phyloP scores from a whole-genome alignment of 108 stramenopile species.

The Nitzschia inconspicua region DNA sequence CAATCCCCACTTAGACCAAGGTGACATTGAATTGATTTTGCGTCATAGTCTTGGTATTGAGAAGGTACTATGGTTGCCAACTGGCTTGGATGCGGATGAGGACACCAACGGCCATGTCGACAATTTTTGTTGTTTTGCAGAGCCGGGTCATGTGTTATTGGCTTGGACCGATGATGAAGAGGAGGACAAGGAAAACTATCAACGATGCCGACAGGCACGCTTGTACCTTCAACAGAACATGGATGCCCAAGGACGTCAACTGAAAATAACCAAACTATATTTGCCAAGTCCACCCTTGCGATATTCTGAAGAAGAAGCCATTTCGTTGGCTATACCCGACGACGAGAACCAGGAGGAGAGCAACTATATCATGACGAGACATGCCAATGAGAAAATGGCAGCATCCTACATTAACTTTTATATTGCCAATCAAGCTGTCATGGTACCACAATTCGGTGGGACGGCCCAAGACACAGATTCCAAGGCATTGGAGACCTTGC shows the following conservation, averaged over 20 bases:
- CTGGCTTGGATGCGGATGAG: slow-evolving; percentile 52
- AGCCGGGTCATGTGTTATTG: slow-evolving; percentile 65
- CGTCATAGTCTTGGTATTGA: slow-evolving; percentile 33
- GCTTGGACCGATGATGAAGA: slow-evolving; percentile 55
- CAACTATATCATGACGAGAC: slow-evolving; percentile 5
- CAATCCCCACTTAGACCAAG: slow-evolving; percentile 51
- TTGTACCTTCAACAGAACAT: slow-evolving; percentile 24
- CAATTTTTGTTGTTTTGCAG: slow-evolving; percentile 63
- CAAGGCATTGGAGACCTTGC: slow-evolving; percentile 39
- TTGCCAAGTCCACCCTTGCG: slow-evolving; percentile 28
- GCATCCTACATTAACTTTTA: slow-evolving; percentile 83
- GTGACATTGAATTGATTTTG: slow-evolving; percentile 44
- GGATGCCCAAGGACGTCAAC: slow-evolving; percentile 44
- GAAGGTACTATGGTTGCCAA: slow-evolving; percentile 66
- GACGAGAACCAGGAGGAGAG: too few species aligned
- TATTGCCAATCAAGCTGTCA: slow-evolving; percentile 59
- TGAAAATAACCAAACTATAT: slow-evolving; percentile 42
- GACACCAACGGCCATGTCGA: slow-evolving; percentile 85
- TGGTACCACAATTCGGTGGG: slow-evolving; percentile 59
- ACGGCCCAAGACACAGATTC: slow-evolving; percentile 31
- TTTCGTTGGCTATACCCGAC: slow-evolving; percentile 1
- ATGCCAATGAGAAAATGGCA: slow-evolving; percentile 44
- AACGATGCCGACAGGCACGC: slow-evolving; percentile 41
- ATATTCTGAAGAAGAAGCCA: slow-evolving; percentile 45
- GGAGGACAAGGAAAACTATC: slow-evolving; percentile 39